Percentiles rank a stretch among this genome's conserved stretches.
Conservation (phyloP, 768 basidiomycete species). For the Pholiota microspora region DNA sequence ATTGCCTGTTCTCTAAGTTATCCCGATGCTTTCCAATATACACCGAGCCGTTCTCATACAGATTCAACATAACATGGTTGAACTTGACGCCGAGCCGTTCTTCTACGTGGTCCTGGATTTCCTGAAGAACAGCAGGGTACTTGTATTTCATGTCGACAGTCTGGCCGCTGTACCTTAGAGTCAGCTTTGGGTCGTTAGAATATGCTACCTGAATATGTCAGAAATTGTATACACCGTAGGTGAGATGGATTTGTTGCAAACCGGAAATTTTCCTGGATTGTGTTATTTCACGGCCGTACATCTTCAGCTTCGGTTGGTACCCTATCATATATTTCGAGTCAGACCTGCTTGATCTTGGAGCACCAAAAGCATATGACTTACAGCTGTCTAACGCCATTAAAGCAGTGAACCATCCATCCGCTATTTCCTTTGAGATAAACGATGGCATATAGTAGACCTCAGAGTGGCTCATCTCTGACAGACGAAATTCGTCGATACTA, state of each 20-base stretch:
- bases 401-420: conserved; percentile 23
- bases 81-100: conserved; percentile 25
- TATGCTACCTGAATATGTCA: conserved; percentile 18
- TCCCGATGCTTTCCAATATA: conserved; percentile 32
- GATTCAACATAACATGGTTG: conserved; percentile 30
- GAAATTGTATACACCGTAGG: no score
- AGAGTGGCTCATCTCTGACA: conserved; percentile 25
- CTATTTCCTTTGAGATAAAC: conserved; percentile 19
- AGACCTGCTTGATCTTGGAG: background rate
- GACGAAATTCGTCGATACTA: conserved; percentile 14
- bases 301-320: conserved; percentile 29
- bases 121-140: conserved; percentile 26
- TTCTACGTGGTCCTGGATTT: conserved; percentile 29
- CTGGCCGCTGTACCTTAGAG: conserved; percentile 30
- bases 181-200: conserved; percentile 23
- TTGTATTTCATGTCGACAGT: conserved; percentile 26
- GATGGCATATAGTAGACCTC: conserved; percentile 28
- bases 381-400: conserved; percentile 15
- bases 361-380: background rate
- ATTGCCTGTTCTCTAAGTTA: conserved; percentile 25
- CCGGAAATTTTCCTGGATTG: conserved; percentile 32
- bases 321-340: background rate
- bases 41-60: conserved; percentile 27
- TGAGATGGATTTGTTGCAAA: background rate
- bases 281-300: conserved; percentile 24